A percentile compares a stretch with the other conserved stretches of the same genome.
phyloP scores from a whole-genome alignment of 371 early-diverging fungal species.

The Mortierella sp. region DNA sequence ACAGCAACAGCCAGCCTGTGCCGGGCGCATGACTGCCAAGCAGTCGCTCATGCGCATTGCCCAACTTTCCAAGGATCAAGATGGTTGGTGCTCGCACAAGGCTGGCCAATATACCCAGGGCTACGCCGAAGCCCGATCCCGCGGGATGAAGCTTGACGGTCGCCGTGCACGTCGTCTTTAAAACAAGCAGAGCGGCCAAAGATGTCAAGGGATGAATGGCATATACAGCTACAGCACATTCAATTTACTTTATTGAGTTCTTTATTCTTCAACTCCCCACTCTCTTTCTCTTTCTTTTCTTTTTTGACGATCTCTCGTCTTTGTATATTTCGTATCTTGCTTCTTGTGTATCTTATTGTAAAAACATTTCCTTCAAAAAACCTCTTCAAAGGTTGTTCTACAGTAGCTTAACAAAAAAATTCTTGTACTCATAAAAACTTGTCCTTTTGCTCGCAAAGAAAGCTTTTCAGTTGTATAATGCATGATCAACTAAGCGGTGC shows the following conservation, averaged over 20 bases:
- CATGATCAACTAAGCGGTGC: not conserved
- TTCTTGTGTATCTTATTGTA: not conserved
- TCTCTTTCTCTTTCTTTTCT: not conserved
- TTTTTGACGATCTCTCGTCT: not conserved
- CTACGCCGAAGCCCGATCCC: slow-evolving; percentile 31
- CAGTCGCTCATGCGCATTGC: slow-evolving; percentile 52
- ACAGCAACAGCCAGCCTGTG: slow-evolving; percentile 35
- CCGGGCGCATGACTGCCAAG: slow-evolving; percentile 28
- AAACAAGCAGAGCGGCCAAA: not conserved
- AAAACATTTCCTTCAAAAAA: not conserved
- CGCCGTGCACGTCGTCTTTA: slow-evolving; percentile 39
- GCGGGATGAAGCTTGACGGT: slow-evolving; percentile 31
- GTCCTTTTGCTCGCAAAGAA: not conserved
- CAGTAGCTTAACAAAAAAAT: not conserved
- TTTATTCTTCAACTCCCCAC: not conserved
- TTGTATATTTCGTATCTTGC: not conserved
- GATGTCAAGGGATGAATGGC: not conserved
- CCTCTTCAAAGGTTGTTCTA: slow-evolving; percentile 3
- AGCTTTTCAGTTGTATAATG: not conserved
- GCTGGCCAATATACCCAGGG: slow-evolving; percentile 45
- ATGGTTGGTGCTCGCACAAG: slow-evolving; percentile 46
- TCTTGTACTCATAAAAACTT: not conserved
- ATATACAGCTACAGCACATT: not conserved
- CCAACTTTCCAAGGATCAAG: slow-evolving; percentile 31
- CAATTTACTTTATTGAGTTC: not conserved